phyloP scores from a whole-genome alignment of 345 rosid species.

The Aegle marmelos region DNA sequence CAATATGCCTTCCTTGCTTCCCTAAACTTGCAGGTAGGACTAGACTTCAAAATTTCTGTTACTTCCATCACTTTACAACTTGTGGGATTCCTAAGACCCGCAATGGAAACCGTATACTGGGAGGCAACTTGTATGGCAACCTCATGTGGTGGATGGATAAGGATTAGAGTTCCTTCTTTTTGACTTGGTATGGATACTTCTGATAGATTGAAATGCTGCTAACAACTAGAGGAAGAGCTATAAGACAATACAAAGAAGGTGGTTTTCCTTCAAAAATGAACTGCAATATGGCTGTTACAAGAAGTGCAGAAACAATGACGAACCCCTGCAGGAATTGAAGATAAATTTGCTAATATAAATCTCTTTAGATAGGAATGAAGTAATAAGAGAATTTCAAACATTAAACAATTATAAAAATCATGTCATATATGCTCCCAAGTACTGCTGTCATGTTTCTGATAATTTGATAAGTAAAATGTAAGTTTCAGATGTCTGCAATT shows the following conservation, averaged over 20 bases:
- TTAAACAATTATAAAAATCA: background rate
- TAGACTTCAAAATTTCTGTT: background rate
- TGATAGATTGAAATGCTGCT: constrained; percentile 87
- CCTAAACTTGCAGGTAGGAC: background rate
- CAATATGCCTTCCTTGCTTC: background rate
- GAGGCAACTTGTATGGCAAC: background rate
- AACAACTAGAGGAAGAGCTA: constrained; percentile 82
- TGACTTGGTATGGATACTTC: constrained; percentile 66
- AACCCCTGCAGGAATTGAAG: constrained; percentile 60
- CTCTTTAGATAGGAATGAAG: background rate
- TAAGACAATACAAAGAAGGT: constrained; percentile 65
- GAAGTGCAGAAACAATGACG: constrained; percentile 91
- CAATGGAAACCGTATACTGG: background rate
- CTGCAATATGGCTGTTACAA: constrained; percentile 85
- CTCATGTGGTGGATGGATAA: background rate
- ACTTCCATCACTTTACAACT: background rate
- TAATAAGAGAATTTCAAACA: background rate
- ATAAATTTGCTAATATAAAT: background rate
- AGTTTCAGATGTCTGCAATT: background rate
- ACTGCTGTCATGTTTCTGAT: background rate
- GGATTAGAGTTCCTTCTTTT: constrained; percentile 68
- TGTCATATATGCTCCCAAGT: background rate
- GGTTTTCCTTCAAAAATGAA: constrained; percentile 91
- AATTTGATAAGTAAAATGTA: background rate
- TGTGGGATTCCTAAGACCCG: background rate